Evolutionary conservation across 2,329 filamentous ascomycete genomes (phyloP).

Genomic region (Parafenestella ontariensis): DNA sequence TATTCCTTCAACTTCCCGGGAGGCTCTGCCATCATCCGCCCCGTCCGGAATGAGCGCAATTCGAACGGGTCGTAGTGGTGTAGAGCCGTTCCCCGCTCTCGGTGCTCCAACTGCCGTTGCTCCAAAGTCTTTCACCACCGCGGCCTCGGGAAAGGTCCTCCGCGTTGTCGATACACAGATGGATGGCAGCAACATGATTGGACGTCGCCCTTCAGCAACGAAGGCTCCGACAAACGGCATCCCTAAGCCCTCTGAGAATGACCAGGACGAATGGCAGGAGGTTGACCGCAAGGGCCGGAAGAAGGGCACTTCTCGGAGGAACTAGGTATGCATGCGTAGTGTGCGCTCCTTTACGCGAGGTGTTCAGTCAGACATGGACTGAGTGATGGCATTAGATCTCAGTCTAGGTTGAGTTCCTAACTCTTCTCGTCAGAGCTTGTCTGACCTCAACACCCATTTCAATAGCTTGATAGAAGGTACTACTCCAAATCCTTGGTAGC

Average conservation of each 20-base stretch:
- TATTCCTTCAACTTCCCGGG: background rate
- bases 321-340: background rate
- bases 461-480: background rate
- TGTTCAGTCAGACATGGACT: background rate
- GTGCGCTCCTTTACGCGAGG: background rate
- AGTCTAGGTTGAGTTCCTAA: background rate
- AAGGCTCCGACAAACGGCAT: background rate
- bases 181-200: background rate
- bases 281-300: background rate
- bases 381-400: background rate
- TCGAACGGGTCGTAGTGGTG: background rate
- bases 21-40: background rate
- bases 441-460: background rate
- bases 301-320: background rate
- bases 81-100: background rate
- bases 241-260: background rate
- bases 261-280: background rate
- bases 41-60: no score
- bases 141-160: background rate
- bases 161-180: background rate
- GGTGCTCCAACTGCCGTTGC: background rate
- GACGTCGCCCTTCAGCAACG: background rate
- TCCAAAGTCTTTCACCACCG: background rate
- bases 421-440: background rate
- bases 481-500: background rate